phyloP scores from a whole-genome alignment of 805 yeast species.

The Kodamaea neixiangensis region DNA sequence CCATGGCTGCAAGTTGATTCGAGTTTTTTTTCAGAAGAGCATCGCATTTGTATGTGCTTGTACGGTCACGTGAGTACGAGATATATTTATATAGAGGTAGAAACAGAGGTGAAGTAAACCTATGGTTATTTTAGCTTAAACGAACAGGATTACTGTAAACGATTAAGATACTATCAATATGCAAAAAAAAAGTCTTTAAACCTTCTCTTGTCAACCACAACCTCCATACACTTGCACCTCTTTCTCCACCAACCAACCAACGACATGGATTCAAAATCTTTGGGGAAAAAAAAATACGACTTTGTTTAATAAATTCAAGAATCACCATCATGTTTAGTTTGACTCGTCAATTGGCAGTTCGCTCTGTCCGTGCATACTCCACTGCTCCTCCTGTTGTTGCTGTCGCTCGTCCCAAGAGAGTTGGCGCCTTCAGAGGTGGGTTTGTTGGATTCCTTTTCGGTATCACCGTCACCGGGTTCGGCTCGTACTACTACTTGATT shows the following conservation, averaged over 20 bases:
- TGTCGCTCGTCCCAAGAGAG: slow-evolving; percentile 30
- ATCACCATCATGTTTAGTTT: slow-evolving; percentile 15
- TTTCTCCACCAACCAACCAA: not conserved
- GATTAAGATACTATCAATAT: not conserved
- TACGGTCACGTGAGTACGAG: slow-evolving; percentile 1
- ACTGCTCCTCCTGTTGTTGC: slow-evolving; percentile 22
- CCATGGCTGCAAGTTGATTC: slow-evolving; percentile 13
- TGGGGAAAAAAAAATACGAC: not conserved
- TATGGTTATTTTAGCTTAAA: not conserved
- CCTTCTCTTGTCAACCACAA: not conserved
- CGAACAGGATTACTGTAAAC: no score
- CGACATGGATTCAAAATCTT: not conserved
- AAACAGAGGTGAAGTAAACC: not conserved
- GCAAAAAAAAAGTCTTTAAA: not conserved
- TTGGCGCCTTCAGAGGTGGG: slow-evolving; percentile 48
- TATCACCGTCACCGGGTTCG: slow-evolving; percentile 70
- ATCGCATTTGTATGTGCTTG: slow-evolving; percentile 9
- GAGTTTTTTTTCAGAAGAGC: slow-evolving; percentile 13
- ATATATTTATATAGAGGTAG: not conserved
- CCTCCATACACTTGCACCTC: not conserved
- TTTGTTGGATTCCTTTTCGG: slow-evolving; percentile 81
- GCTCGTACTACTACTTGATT: slow-evolving; percentile 73
- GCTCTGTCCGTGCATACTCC: slow-evolving; percentile 31
- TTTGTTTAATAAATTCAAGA: not conserved
- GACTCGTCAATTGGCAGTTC: slow-evolving; percentile 21